Base-by-base conservation (phyloP, 208 protist genomes). In the Trypanosoma platydactyli region DNA sequence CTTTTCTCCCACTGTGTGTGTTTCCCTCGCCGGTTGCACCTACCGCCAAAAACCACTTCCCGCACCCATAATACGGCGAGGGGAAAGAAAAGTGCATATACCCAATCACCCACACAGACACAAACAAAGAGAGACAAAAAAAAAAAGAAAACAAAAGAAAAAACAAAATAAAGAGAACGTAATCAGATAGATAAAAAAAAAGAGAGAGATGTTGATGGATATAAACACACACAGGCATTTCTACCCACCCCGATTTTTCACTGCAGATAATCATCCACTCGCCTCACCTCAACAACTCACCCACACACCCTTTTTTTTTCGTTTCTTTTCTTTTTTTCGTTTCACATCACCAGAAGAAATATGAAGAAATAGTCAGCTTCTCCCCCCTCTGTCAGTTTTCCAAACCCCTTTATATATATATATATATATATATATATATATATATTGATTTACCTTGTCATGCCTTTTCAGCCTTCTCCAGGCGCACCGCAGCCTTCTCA, bases 401-500 rank as follows among this genome's bases (percentile, higher is more conserved):
- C n/a, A n/a, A n/a, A n/a, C n/a, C n/a, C n/a, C n/a, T n/a, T n/a
- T n/a, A n/a, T n/a, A n/a, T n/a, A n/a, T n/a, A n/a, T n/a, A n/a
- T n/a, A n/a, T n/a, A n/a, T 44, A 13, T 44, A 44, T 44, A 44
- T 44, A 44, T 44, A 44, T 35, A 15, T 35, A 40, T 27, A 52
- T 52, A 27, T 52, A 52, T 42, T 13, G 9, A 41, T 60, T 25
- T 53, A 11, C 33, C 7, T 69, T 52, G 35, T 15, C 54, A 7
- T 38, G 40, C 56, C 5, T 49, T 20, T 41, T 73, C 58, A 12
- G 67, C 67, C 18, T 33, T 30, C 25, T 45, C 48, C 18, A 86
- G 29, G 1, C 56, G 55, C 35, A 67, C 51, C 27, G 58, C 48
- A 1, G 77, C 69, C 5, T 46, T 65, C 33, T 84, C 67, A 64